Percentiles rank a stretch among this genome's conserved stretches.
Conservation (phyloP, 2,329 filamentous ascomycete species). For the Xylariomycetidae sp. region DNA sequence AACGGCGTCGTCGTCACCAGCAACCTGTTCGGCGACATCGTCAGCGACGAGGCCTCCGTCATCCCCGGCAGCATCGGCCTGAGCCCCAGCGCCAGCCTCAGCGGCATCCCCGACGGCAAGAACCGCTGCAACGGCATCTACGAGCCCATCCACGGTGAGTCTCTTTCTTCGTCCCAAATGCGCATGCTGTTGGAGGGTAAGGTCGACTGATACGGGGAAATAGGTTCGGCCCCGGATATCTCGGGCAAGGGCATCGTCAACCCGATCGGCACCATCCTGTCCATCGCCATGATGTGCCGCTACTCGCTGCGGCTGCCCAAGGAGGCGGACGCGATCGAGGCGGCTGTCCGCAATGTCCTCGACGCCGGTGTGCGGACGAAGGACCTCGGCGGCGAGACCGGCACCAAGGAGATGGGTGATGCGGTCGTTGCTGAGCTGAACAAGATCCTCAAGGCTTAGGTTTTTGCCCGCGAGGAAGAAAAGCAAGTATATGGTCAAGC, state of each 20-base stretch:
- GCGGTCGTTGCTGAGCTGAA: constrained; percentile 70
- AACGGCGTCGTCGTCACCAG: constrained; percentile 90
- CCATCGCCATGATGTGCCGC: constrained; percentile 90
- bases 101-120: constrained; percentile 80
- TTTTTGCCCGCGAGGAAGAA: no score
- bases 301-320: constrained; percentile 79
- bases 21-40: constrained; percentile 95
- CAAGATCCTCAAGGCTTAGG: constrained; percentile 52
- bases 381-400: constrained; percentile 74
- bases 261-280: constrained; percentile 66
- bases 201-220: constrained; percentile 2
- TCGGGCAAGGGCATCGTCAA: constrained; percentile 85
- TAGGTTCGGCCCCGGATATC: constrained; percentile 84
- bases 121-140: constrained; percentile 88
- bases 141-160: constrained; percentile 87
- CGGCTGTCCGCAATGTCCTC: constrained; percentile 72
- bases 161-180: no score
- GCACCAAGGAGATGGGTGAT: constrained; percentile 72
- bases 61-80: constrained; percentile 89
- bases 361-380: constrained; percentile 73
- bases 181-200: background rate
- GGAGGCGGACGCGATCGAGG: constrained; percentile 74
- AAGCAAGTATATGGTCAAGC: no score
- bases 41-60: constrained; percentile 89
- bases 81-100: constrained; percentile 80